Evolutionary conservation across 768 basidiomycete species (phyloP), one percentile per base, ranked within the genome.

Genomic region (Roridomyces roridus): DNA sequence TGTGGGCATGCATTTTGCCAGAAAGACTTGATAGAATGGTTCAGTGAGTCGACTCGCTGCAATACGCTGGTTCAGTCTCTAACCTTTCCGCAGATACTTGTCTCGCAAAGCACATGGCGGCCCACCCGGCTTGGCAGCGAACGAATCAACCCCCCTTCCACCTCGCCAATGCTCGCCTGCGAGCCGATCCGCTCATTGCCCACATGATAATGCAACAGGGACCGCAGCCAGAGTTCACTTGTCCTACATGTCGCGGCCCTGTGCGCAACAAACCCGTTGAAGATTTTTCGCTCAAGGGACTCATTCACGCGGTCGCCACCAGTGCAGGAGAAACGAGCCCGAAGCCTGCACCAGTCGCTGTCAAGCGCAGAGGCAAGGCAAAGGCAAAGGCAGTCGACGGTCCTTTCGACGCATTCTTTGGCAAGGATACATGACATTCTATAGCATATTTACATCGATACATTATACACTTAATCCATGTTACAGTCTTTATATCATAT

Each of bases 1-100:
- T 92, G 89, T 51, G 89, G 89, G 3, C 89, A 92, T 68, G 81
- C 83, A 0, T 90, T 86, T 65, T 92, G 89, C 65, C 72, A 81
- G 58, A 67, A 67, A 6, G 91, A 89, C 62, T 74, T 91, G 8
- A 74, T 77, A 42, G 82, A 85, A 62, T 82, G 81, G 81, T 80
- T 82, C 42, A 66, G 68, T 48, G 3, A 29, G 58, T 55, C 2
- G 1, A 9, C 15, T 45, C n/a, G n/a, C 12, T 21, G 20, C 10
- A 9, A 10, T 11, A 5, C 25, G 43, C 43, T 8, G 24, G 24
- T 10, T 14, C 2, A 46, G 34, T 80, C 79, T 79, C 81, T 83
- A 59, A 70, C 59, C 46, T 15, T 11, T 6, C 20, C 12, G 5
- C 37, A 59, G 58, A 34, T 7, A 80, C 81, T 3, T 78, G 72